phyloP scores from a whole-genome alignment of 2,329 filamentous ascomycete genomes.

The Calonectria multiphialidica region DNA sequence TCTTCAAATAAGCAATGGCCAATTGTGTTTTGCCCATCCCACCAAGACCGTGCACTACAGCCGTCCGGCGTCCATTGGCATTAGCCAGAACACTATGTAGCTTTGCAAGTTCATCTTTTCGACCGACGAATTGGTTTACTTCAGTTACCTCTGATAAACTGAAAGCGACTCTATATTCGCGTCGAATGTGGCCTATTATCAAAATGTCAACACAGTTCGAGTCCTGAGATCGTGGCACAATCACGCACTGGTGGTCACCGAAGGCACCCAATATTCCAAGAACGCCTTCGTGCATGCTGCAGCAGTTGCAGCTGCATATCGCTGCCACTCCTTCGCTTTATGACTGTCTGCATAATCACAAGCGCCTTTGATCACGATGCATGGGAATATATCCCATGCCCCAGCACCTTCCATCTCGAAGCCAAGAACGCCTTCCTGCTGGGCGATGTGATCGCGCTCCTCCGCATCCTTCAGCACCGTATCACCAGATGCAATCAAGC shows the following conservation, averaged over 20 bases:
- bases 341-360: conserved; percentile 32
- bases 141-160: neutral
- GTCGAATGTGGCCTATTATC: neutral
- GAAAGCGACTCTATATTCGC: neutral
- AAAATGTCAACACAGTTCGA: too few relatives aligned
- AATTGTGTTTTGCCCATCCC: conserved; percentile 61
- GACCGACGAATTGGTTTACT: neutral
- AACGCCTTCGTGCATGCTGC: conserved; percentile 4
- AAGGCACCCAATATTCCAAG: conserved; percentile 13
- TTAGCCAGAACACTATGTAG: neutral
- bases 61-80: neutral
- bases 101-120: neutral
- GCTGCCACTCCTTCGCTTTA: conserved; percentile 23
- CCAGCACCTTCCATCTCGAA: conserved; percentile 34
- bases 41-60: conserved; percentile 53
- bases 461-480: conserved; percentile 22
- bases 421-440: neutral
- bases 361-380: conserved; percentile 28
- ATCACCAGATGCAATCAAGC: conserved; percentile 17
- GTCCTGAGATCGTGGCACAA: too few relatives aligned
- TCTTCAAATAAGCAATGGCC: conserved; percentile 50
- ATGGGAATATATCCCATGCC: conserved; percentile 28
- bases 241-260: neutral
- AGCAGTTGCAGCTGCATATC: conserved; percentile 1
- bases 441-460: neutral